Evolutionary conservation across 2,329 filamentous ascomycete genomes (phyloP), one percentile per base, ranked within the genome.

Genomic region (Cladophialophora carrionii): DNA sequence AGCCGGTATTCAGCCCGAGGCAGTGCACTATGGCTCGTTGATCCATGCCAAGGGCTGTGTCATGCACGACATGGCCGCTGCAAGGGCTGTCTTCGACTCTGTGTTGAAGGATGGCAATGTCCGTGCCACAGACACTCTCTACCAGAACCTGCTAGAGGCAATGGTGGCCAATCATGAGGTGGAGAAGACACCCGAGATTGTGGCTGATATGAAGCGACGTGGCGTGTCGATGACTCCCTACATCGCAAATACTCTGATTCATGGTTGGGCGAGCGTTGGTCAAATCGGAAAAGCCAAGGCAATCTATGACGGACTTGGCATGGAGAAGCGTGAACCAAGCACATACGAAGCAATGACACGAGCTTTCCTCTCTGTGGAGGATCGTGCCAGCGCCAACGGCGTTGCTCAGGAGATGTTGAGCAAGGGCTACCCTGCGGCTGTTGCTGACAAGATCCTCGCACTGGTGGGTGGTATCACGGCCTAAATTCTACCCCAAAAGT

Each of bases 291-390:
- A 92, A 78, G 91, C 92, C 20, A 87, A 88, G 74, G 80, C 84
- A 26, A 88, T 97, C 67, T 99, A 96, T 75, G 85, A 90, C 65
- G 83, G 85, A n/a, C 88, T 99, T 3, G 86, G 88, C 8, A 84
- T 87, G 31, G 85, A 88, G 61, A 92, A 89, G 80, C 88, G 95
- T 63, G 95, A 99, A 81, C 95, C 95, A 3, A 97, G 92, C 82
- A 99, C 95, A 4, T 99, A 99, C 77, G 95, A 99, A 80, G 93
- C 94, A 48, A 99, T 99, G 95, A 96, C 93, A 4, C 86, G 95
- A 53, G 95, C 95, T 0, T 97, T 89, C 79, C 86, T 99, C 61
- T 88, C 92, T 10, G 89, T 90, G 3, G 91, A 96, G 75, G 87
- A 96, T 75, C 88, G 91, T 37, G 84, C 88, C 56, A 84, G 85